These are phyloP conservation scores for Neurospora sp. DNA, from an alignment of 495 filamentous ascomycete species.

Conservation along the genomic window DNA sequence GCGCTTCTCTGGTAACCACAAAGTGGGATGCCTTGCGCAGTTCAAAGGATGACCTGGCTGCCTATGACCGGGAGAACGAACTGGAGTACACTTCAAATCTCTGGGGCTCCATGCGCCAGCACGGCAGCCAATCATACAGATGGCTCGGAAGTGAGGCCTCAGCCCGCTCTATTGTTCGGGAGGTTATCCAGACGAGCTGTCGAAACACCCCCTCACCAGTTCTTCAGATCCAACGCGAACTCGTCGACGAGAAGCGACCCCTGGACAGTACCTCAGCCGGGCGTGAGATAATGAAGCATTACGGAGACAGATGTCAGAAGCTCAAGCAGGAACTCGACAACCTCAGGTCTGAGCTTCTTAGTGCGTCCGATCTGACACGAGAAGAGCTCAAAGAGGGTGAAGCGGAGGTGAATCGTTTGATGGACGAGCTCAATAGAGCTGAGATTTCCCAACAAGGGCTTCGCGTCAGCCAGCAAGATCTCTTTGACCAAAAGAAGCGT, in stretches of 20 bases:
- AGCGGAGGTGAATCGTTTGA: not conserved
- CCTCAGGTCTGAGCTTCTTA: not conserved
- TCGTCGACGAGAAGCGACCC: slow-evolving; percentile 18
- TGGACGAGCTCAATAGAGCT: not conserved
- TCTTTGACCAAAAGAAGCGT: not conserved
- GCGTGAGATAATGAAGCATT: not conserved
- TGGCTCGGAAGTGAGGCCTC: not conserved
- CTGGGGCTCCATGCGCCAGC: not conserved
- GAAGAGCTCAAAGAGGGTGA: not conserved
- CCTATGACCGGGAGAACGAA: not conserved
- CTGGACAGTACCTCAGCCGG: slow-evolving; percentile 27
- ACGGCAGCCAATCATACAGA: not conserved
- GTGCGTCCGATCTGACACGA: not conserved
- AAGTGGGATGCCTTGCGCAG: not conserved
- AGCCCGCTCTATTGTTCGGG: not conserved
- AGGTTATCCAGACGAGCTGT: not conserved
- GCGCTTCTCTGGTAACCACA: not conserved
- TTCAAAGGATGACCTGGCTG: not conserved
- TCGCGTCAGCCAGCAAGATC: not conserved
- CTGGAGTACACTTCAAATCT: not conserved
- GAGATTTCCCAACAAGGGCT: not conserved
- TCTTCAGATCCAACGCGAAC: slow-evolving; percentile 28
- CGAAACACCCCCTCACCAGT: not conserved
- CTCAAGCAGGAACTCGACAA: not conserved
- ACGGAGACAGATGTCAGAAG: not conserved